Evolutionary conservation across 2,329 filamentous ascomycete species (phyloP).

Genomic region (Aspergillus ruber): DNA sequence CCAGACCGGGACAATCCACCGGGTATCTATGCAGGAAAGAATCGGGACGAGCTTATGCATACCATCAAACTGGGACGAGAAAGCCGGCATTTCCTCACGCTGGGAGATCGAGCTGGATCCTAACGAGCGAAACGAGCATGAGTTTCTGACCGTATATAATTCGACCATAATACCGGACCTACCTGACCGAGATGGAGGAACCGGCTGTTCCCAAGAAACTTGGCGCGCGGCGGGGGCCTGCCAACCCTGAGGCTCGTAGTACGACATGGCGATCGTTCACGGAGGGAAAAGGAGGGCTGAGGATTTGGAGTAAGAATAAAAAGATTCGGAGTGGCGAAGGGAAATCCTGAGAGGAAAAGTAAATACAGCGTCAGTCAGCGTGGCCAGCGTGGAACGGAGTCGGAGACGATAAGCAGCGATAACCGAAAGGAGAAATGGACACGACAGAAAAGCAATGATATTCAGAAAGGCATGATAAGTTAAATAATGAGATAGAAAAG

Average conservation of each 20-base stretch:
- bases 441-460: too few relatives aligned
- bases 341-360: neutral
- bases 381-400: neutral
- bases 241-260: slow-evolving; percentile 63
- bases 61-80: slow-evolving; percentile 86
- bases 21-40: too few relatives aligned
- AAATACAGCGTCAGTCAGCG: neutral
- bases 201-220: slow-evolving; percentile 66
- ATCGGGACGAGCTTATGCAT: slow-evolving; percentile 33
- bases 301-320: neutral
- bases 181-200: slow-evolving; percentile 67
- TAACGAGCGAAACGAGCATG: slow-evolving; percentile 25
- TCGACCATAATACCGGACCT: slow-evolving; percentile 24
- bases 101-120: slow-evolving; percentile 69
- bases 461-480: too few relatives aligned
- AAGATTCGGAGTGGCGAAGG: neutral
- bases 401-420: neutral
- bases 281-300: neutral
- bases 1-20: too few relatives aligned
- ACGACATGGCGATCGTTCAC: slow-evolving; percentile 49
- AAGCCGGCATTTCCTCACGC: slow-evolving; percentile 69
- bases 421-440: neutral
- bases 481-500: slow-evolving; percentile 1
- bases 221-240: slow-evolving; percentile 54
- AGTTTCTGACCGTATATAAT: slow-evolving; percentile 4